phyloP scores from a whole-genome alignment of 257 asterid genomes.

The Coffea canephora region DNA sequence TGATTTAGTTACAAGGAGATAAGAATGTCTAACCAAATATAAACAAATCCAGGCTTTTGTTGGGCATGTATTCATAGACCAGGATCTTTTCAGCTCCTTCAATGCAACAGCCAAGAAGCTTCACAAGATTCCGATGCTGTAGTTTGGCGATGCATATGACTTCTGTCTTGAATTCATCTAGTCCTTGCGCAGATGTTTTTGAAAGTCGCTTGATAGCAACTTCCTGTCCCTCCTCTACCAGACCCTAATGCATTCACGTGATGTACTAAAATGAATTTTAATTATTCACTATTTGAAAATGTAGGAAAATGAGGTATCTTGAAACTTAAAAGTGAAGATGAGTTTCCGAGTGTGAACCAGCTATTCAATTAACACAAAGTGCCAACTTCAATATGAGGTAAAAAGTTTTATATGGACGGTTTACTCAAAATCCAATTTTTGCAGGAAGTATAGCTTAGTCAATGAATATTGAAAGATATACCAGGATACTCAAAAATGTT shows the following conservation, averaged over 20 bases:
- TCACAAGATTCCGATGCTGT: constrained; percentile 45
- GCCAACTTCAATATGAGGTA: no score
- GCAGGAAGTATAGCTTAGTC: no score
- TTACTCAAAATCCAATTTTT: no score
- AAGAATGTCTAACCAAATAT: constrained; percentile 27
- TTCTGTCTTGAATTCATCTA: constrained; percentile 43
- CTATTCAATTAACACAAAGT: no score
- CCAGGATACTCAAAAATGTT: no score
- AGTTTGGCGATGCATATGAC: constrained; percentile 32
- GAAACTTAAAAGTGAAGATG: neutral
- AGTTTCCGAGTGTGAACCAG: no score
- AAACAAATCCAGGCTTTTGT: constrained; percentile 31
- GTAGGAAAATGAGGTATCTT: neutral
- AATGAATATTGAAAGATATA: no score
- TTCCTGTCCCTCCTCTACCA: constrained; percentile 33
- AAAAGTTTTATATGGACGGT: no score
- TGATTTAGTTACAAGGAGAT: neutral
- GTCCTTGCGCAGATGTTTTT: constrained; percentile 30
- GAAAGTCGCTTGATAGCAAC: constrained; percentile 41
- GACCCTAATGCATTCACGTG: constrained; percentile 20
- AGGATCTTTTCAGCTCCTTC: constrained; percentile 31
- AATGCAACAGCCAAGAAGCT: constrained; percentile 38
- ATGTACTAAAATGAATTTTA: neutral
- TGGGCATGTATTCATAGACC: constrained; percentile 38
- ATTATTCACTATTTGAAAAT: neutral